Evolutionary conservation across 768 basidiomycete genomes (phyloP).

Genomic region (Rhodotorula kratochvilovae): DNA sequence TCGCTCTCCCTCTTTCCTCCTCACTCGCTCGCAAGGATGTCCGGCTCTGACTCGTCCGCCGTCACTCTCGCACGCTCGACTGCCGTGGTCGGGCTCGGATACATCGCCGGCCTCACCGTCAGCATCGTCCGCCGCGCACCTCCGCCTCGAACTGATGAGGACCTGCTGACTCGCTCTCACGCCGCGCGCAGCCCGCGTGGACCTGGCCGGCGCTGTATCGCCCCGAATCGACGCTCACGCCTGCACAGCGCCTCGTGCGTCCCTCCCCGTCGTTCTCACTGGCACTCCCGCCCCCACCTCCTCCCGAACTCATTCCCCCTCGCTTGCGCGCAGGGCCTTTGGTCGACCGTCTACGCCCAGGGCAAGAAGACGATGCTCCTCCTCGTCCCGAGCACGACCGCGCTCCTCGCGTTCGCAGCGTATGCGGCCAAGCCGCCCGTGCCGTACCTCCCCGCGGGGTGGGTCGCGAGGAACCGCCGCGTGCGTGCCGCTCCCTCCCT

Average conservation of each 20-base stretch:
- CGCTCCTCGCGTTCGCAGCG: neutral
- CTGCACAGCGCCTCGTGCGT: neutral
- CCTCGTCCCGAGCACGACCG: neutral
- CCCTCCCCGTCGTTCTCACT: neutral
- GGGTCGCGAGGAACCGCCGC: neutral
- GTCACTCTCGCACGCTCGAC: neutral
- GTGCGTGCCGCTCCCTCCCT: neutral
- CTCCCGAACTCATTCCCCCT: no score
- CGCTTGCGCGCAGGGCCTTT: neutral
- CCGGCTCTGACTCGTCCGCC: neutral
- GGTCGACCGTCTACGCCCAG: neutral
- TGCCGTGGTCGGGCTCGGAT: neutral
- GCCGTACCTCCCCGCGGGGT: neutral
- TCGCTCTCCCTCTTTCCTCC: neutral
- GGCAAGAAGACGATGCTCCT: neutral
- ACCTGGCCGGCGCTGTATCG: neutral
- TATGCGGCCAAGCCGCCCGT: neutral
- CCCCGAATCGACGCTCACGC: neutral
- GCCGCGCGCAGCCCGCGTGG: neutral
- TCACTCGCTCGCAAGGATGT: neutral
- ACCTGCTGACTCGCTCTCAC: neutral
- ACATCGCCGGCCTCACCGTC: neutral
- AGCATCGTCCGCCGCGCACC: neutral
- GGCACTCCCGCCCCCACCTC: neutral
- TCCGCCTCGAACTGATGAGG: neutral